phyloP scores from a whole-genome alignment of 2,329 filamentous ascomycete genomes.

The Aspergillus luchuensis region DNA sequence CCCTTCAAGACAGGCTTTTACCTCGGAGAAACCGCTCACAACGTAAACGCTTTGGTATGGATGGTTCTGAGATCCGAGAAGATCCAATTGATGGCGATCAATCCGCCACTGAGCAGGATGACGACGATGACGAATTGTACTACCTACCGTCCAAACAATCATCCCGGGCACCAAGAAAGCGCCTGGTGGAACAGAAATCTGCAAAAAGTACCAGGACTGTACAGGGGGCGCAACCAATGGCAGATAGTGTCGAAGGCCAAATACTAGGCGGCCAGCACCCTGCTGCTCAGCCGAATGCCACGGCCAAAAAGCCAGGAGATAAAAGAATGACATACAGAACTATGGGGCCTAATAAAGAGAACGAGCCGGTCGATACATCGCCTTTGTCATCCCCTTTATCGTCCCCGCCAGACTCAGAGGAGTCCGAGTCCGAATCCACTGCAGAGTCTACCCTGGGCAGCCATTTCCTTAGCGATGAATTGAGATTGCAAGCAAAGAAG shows the following conservation, averaged over 20 bases:
- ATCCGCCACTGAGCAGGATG: constrained; percentile 29
- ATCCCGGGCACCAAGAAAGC: constrained; percentile 21
- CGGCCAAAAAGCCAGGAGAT: neutral
- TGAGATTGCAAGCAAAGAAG: constrained; percentile 38
- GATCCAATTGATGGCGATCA: constrained; percentile 27
- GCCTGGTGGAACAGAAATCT: constrained; percentile 23
- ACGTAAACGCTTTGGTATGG: constrained; percentile 20
- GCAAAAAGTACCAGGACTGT: constrained; percentile 21
- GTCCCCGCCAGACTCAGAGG: constrained; percentile 35
- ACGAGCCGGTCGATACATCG: constrained; percentile 21
- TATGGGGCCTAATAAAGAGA: constrained; percentile 33
- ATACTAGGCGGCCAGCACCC: neutral
- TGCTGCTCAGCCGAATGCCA: neutral
- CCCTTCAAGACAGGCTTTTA: constrained; percentile 39
- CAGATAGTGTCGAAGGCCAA: neutral
- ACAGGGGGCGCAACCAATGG: constrained; percentile 8
- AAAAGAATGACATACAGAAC: constrained; percentile 2
- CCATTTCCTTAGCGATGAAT: constrained; percentile 39
- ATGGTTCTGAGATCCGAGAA: constrained; percentile 22
- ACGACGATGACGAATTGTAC: constrained; percentile 36
- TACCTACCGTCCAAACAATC: constrained; percentile 27
- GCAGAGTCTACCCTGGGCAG: constrained; percentile 14
- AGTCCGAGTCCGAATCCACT: constrained; percentile 27
- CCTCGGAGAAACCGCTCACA: constrained; percentile 36
- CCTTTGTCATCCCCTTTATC: constrained; percentile 36